Base-by-base conservation (phyloP, 352 stramenopile genomes). In the Phytophthora cajani region DNA sequence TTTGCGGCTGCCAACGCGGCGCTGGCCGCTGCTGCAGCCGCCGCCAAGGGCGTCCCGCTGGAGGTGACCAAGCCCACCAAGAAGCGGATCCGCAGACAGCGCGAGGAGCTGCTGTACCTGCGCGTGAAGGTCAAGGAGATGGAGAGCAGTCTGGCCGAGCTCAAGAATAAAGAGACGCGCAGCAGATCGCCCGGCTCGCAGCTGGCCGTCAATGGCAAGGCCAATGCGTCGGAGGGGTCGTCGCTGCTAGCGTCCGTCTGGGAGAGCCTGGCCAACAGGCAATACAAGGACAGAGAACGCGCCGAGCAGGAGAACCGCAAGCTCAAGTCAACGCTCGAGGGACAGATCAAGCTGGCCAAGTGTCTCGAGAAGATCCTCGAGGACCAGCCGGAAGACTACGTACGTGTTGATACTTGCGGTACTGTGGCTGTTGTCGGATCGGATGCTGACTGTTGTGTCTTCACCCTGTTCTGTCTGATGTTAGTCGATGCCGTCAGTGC, bases 51-150 rank as follows among this genome's bases (percentile, higher is more conserved):
- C 21, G 27, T 42, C 9, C 6, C 27, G 7, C 12, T 12, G 12
- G 36, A 70, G 19, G 53, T 66, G 11, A 71, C 55, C 49, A 79
- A 68, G 19, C 71, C 75, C 5, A 72, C 51, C 3, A 81, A 79
- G 67, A 81, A 81, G 47, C 61, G 75, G 3, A 69, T 81, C n/a
- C 75, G 75, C n/a, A 63, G 77, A 54, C 77, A 84, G 60, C 66
- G 67, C 61, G 75, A 85, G 38, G 78, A 85, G 47, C 47, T 85
- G 47, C 49, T 81, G 58, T 85, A 82, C 44, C 67, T 85, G 12
- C 78, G 75, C 7, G 60, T 74, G 23, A 85, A 85, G 61, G 78
- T 82, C 32, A 54, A 81, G 58, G 78, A 82, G 52, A 74, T 85
- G 57, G 75, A 85, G 47, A 72, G 62, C 30, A 80, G 53, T 33